Evolutionary conservation across 768 basidiomycete species (phyloP).

Genomic region (Ramaria rubella): DNA sequence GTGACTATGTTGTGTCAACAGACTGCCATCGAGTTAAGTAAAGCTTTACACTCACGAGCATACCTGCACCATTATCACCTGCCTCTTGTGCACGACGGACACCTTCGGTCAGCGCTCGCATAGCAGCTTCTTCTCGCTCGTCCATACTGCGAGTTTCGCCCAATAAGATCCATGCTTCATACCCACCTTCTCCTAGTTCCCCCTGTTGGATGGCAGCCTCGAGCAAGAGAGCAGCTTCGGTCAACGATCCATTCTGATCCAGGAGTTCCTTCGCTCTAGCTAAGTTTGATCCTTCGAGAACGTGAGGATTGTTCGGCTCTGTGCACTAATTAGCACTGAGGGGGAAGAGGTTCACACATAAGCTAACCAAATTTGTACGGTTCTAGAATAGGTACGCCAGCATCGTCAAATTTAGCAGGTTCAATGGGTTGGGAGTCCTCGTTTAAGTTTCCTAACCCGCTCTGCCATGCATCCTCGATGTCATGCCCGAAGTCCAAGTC

Average conservation of each 20-base stretch:
- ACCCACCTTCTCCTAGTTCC: conserved; percentile 73
- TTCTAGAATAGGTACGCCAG: conserved; percentile 70
- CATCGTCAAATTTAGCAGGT: conserved; percentile 49
- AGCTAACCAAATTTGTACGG: conserved; percentile 72
- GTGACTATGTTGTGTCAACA: conserved; percentile 47
- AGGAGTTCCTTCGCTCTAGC: conserved; percentile 71
- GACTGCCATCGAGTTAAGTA: not conserved
- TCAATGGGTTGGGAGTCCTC: conserved; percentile 26
- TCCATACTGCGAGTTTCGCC: conserved; percentile 90
- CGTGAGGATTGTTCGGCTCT: conserved; percentile 71
- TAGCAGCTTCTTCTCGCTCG: conserved; percentile 75
- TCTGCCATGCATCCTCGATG: conserved; percentile 64
- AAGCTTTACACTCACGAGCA: conserved; percentile 49
- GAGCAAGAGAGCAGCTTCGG: conserved; percentile 78
- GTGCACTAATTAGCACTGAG: not conserved
- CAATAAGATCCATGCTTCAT: conserved; percentile 87
- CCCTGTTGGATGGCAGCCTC: conserved; percentile 87
- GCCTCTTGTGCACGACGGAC: conserved; percentile 57
- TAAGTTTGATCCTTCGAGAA: conserved; percentile 46
- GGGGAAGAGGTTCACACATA: not conserved
- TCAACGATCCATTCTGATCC: conserved; percentile 74
- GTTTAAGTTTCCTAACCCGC: conserved; percentile 40
- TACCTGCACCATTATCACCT: conserved; percentile 61
- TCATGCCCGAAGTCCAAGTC: conserved; percentile 51
- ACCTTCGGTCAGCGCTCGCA: conserved; percentile 73